phyloP scores from a whole-genome alignment of 1,139 yeast species.

The Yamadazyma conglobata region DNA sequence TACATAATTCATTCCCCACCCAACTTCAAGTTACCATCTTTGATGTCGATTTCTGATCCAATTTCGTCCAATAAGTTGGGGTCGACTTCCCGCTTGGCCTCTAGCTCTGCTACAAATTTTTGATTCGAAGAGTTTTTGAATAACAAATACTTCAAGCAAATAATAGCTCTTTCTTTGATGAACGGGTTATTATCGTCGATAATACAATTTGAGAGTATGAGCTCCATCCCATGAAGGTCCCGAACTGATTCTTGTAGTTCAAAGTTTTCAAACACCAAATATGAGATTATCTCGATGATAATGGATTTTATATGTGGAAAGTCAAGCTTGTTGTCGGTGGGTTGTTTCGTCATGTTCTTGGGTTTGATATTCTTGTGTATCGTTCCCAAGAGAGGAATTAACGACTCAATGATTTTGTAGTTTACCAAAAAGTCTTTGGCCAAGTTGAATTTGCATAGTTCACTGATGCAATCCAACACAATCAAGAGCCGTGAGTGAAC shows the following conservation, averaged over 20 bases:
- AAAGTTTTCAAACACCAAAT: conserved; percentile 48
- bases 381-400: conserved; percentile 43
- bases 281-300: conserved; percentile 58
- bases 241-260: conserved; percentile 67
- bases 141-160: conserved; percentile 69
- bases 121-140: conserved; percentile 68
- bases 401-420: conserved; percentile 44
- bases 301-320: conserved; percentile 63
- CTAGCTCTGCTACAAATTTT: conserved; percentile 57
- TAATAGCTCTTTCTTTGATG: conserved; percentile 78
- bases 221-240: conserved; percentile 61
- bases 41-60: conserved; percentile 38
- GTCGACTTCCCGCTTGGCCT: conserved; percentile 34
- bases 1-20: conserved; percentile 5
- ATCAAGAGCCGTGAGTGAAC: conserved; percentile 25
- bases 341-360: conserved; percentile 27
- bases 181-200: conserved; percentile 88
- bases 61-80: conserved; percentile 34
- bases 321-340: conserved; percentile 30
- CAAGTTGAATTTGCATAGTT: conserved; percentile 48
- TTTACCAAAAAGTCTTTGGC: conserved; percentile 50
- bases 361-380: conserved; percentile 48
- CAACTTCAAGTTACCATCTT: conserved; percentile 34
- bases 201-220: conserved; percentile 75
- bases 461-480: conserved; percentile 50